A percentile compares a stretch with the other conserved stretches of the same genome.
These are phyloP conservation scores for Fraxinus floribunda DNA, from an alignment of 305 asterid genomes.

Conservation along the genomic window DNA sequence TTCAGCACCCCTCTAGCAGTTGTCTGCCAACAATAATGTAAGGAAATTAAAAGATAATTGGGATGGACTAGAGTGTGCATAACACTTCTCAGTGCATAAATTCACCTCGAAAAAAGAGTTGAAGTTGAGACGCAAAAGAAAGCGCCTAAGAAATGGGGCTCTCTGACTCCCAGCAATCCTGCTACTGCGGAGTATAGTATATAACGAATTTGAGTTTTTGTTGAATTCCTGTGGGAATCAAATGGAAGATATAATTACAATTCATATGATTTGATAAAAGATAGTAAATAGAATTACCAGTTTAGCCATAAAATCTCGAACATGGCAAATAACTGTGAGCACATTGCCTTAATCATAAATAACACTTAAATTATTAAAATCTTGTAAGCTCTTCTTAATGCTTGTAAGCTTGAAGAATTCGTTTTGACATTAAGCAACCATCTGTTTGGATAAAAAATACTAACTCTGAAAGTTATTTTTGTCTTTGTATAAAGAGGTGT, in stretches of 20 bases:
- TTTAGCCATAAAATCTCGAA: not conserved
- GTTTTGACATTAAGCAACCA: not conserved
- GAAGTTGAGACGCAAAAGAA: conserved; percentile 94
- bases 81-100: not conserved
- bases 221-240: conserved; percentile 67
- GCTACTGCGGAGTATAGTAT: conserved; percentile 90
- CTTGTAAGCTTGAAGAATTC: not conserved
- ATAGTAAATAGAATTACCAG: not conserved
- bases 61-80: conserved; percentile 9
- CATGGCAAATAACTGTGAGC: not conserved
- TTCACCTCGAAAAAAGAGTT: conserved; percentile 92
- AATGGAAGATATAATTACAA: not conserved
- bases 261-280: not conserved
- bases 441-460: not conserved
- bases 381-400: not conserved
- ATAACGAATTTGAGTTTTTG: conserved; percentile 93
- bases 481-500: not conserved
- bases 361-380: not conserved
- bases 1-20: conserved; percentile 94
- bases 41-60: conserved; percentile 8
- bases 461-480: not conserved
- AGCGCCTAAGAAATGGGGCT: conserved; percentile 95
- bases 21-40: conserved; percentile 49
- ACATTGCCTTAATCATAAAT: not conserved
- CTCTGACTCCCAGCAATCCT: conserved; percentile 99